Base-by-base conservation (phyloP, 805 yeast genomes). In the Yamadazyma nakazawae region DNA sequence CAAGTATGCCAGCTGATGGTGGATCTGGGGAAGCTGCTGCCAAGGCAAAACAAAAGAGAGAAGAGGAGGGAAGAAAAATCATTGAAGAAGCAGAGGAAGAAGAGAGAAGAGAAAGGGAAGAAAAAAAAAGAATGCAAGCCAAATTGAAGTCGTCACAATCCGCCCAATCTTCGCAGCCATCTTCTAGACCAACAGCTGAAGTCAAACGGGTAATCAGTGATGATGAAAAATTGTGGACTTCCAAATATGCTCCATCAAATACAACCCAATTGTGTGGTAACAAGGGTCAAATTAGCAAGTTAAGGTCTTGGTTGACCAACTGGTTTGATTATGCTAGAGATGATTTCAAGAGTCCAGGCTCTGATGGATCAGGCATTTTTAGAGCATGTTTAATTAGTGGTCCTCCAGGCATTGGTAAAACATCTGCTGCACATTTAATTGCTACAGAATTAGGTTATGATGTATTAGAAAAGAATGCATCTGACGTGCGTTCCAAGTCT, bases 361-460 rank as follows among this genome's bases (percentile, higher is more conserved):
- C 71, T 48, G 89, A 85, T 42, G 88, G 88, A 1, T 69, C 82
- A 3, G 88, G 88, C 2, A 64, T 78, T 10, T 88, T 72, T 56
- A 75, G 97, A 48, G 96, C 99, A 0, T 92, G 86, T 2, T 74
- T 94, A 60, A 79, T 94, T 4, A 84, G 86, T 65, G 95, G 95
- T 0, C 92, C 95, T 5, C 95, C 95, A 0, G 95, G 95, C 31
- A 84, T 84, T 42, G 95, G 95, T 19, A 86, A 86, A 56, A 86
- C 95, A 5, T 84, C 88, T 3, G 85, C 91, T 7, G 92, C 95
- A 0, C 91, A 85, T 62, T 62, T 86, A 18, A 77, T 85, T 39
- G 90, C 92, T 2, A 72, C 80, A 48, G 75, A 79, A 14, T 62
- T 84, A 35, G 92, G 92, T 1, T 86, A 74, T 58, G 94, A 85